Evolutionary conservation across 1,284 basidiomycete species (phyloP).

Genomic region (Tremellales sp.): DNA sequence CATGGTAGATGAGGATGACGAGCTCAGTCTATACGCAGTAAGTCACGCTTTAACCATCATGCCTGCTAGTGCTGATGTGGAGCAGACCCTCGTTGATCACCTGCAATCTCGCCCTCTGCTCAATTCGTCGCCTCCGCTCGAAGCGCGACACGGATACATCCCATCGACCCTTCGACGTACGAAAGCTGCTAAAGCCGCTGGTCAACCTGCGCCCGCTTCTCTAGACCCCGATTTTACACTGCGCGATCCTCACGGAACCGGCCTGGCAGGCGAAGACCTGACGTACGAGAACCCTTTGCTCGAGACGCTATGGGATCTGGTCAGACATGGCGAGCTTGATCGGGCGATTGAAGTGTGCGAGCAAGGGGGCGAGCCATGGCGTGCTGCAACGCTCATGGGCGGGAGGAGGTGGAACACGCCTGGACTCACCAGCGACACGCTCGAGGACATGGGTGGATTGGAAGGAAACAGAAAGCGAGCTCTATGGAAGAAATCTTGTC

Average conservation of each 20-base stretch:
- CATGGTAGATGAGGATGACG: slow-evolving; percentile 39
- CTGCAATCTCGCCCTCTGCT: slow-evolving; percentile 39
- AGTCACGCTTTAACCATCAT: slow-evolving; percentile 3
- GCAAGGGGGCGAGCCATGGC: slow-evolving; percentile 83
- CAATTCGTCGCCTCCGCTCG: slow-evolving; percentile 34
- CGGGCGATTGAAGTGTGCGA: slow-evolving; percentile 78
- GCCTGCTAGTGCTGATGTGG: neutral
- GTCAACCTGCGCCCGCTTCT: slow-evolving; percentile 15
- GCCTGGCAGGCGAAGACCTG: slow-evolving; percentile 42
- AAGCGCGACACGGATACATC: slow-evolving; percentile 43
- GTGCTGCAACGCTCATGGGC: slow-evolving; percentile 52
- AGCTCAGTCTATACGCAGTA: slow-evolving; percentile 39
- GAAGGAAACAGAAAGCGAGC: slow-evolving; percentile 66
- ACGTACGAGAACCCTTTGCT: slow-evolving; percentile 42
- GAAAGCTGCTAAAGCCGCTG: slow-evolving; percentile 19
- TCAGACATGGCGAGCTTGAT: slow-evolving; percentile 63
- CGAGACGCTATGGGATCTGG: slow-evolving; percentile 40
- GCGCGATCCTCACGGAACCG: slow-evolving; percentile 37
- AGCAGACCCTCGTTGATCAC: slow-evolving; percentile 41
- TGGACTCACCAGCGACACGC: slow-evolving; percentile 31
- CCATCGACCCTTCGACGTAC: slow-evolving; percentile 38
- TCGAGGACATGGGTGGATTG: slow-evolving; percentile 13
- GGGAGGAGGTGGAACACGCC: slow-evolving; percentile 42
- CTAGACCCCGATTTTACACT: slow-evolving; percentile 45
- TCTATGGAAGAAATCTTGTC: slow-evolving; percentile 81